Base-by-base conservation (phyloP, 192 early-diverging fungal genomes). In the Umbelopsis vinacea region DNA sequence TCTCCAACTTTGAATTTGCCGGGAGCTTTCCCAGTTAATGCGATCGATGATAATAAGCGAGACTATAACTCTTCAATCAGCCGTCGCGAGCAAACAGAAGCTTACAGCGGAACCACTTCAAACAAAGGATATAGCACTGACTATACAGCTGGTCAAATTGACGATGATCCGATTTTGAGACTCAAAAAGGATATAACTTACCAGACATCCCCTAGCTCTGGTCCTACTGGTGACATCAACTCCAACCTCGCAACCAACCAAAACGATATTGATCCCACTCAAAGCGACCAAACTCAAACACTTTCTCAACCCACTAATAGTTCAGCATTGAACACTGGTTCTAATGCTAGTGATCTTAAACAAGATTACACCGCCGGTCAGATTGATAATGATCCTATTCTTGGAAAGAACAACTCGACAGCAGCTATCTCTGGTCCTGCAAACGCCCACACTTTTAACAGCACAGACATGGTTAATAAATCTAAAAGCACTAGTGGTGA, bases 281-380 rank as follows among this genome's bases (percentile, higher is more conserved):
- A 11, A 43, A 1, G 40, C 40, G 6, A 43, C 6, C 40, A 43
- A 43, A 11, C 2, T 6, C 40, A 43, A 43, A 4, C 40, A 6
- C 0, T 12, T 12, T 43, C 40, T 43, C 40, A 43, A 43, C 40
- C 8, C 40, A 43, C 11, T 1, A 6, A 7, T 43, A 6, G 11
- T 0, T 43, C 40, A 11, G 0, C 6, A 11, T 43, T 43, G 8
- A 43, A 43, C 11, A 6, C 40, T 43, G 11, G 40, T 6, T 7
- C 24, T 4, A 17, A 29, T 35, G 12, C 5, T 9, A 37, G 6
- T 14, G 12, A 3, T 33, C 23, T 63, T 35, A 35, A 11, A 1
- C 33, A 63, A 19, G 57, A 63, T 19, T 63, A 63, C 15, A 37
- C 29, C 12, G 48, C 48, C n/a, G 48, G 48, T 50, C 48, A 50